phyloP scores from a whole-genome alignment of 768 basidiomycete genomes.

The Termitomyces sp. region DNA sequence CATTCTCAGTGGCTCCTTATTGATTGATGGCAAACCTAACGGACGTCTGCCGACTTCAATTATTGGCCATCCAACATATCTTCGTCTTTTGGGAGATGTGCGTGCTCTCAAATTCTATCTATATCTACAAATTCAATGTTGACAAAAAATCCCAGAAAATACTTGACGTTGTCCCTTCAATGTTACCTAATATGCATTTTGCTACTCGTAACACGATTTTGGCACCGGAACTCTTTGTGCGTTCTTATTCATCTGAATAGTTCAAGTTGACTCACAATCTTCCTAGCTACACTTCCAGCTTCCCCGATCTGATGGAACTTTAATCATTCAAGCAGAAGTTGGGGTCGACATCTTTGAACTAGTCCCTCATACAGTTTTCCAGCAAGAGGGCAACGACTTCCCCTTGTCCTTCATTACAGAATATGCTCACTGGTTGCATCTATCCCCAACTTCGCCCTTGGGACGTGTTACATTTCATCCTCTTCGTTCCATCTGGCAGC shows the following conservation, averaged over 20 bases:
- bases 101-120: background rate
- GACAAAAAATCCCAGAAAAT: background rate
- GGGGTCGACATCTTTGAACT: too few species aligned
- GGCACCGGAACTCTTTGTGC: background rate
- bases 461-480: conserved; percentile 27
- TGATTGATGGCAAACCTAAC: background rate
- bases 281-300: conserved; percentile 26
- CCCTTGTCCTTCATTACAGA: conserved; percentile 22
- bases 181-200: background rate
- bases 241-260: background rate
- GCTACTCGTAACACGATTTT: background rate
- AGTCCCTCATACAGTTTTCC: too few species aligned
- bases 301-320: conserved; percentile 7
- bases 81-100: background rate
- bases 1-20: background rate
- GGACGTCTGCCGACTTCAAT: background rate
- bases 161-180: background rate
- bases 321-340: conserved; percentile 25
- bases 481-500: conserved; percentile 19
- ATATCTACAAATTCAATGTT: background rate
- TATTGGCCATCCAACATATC: background rate
- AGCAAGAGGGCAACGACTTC: conserved; percentile 15
- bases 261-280: background rate
- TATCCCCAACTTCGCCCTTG: conserved; percentile 3
- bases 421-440: conserved; percentile 28